Conservation (phyloP, 23 red algal genomes). For the Chondrus crispus region DNA sequence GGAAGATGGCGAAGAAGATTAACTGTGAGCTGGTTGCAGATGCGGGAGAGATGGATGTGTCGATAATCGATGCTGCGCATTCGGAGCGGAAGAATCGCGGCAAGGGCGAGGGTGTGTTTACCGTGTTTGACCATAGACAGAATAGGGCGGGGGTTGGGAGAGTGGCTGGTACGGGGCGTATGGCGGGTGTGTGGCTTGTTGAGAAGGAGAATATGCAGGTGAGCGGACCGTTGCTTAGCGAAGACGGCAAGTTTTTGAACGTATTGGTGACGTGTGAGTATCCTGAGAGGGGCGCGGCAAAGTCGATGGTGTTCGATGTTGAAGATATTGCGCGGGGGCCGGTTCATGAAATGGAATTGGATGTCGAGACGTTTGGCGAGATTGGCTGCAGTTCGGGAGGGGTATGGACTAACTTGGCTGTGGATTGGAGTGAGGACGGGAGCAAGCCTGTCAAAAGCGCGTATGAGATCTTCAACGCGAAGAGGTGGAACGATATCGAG, state of each 20-base stretch:
- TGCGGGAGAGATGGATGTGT: no score
- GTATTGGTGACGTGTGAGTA: neutral
- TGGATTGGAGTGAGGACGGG: slow-evolving; percentile 24
- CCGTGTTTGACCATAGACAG: slow-evolving; percentile 41
- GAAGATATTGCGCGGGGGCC: neutral
- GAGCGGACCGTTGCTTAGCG: neutral
- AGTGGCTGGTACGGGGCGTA: no score
- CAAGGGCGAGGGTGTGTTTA: no score
- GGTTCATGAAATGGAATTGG: neutral
- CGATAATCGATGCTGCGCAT: no score
- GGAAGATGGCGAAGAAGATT: no score
- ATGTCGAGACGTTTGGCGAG: slow-evolving; percentile 1
- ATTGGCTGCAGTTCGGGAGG: neutral
- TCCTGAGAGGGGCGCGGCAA: neutral
- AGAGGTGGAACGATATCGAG: slow-evolving; percentile 54
- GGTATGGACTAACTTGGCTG: slow-evolving; percentile 8
- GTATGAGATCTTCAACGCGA: slow-evolving; percentile 55
- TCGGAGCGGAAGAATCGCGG: no score
- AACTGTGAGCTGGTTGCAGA: no score
- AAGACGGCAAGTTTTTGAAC: neutral
- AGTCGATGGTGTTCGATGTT: neutral
- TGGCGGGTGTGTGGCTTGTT: neutral
- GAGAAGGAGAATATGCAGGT: neutral
- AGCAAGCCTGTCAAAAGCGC: slow-evolving; percentile 39
- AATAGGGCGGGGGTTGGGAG: no score